Evolutionary conservation across 495 filamentous ascomycete genomes (phyloP), one percentile per base, ranked within the genome.

Genomic region (Hypoxylon crocopeplum): DNA sequence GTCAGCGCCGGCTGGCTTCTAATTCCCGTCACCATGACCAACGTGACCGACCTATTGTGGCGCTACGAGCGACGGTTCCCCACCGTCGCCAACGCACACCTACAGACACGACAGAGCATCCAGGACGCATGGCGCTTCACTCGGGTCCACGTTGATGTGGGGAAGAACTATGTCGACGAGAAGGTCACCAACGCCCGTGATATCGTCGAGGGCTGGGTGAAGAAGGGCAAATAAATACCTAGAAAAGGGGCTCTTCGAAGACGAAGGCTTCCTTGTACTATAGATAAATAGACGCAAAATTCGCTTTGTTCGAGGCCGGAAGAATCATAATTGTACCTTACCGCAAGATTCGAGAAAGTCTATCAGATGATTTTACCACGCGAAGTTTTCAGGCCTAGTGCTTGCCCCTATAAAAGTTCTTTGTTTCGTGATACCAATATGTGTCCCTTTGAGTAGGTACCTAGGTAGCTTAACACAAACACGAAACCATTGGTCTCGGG

Each of bases 11-110:
- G 86, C 27, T 91, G 85, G 85, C 75, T 79, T 16, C 84, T 93
- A 7, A 71, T 94, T 16, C 90, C 90, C 29, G 76, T 88, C 53
- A 93, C 88, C 19, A 94, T 89, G 83, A 76, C 82, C 69, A 98
- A 98, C 75, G 86, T 97, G 7, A 84, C 84, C 7, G 86, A 90
- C 64, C 77, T 97, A 55, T 70, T 86, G 19, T 97, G 93, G 94
- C 82, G 81, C 62, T 97, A 91, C 72, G 94, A 98, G 84, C 84
- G 94, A 80, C 82, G 77, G 68, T 87, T 89, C 57, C 94, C 94
- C 7, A 85, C 81, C 20, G 72, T 98, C 44, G 85, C 89, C 13
- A 85, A 95, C 50, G 82, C 87, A 39, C 94, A 98, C 75, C 52
- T 92, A 48, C 70, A 76, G 62, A 71, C 87, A 7, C 82, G 86